Evolutionary conservation across 352 stramenopile species (phyloP).

Genomic region (Phytopythium ostracodes): DNA sequence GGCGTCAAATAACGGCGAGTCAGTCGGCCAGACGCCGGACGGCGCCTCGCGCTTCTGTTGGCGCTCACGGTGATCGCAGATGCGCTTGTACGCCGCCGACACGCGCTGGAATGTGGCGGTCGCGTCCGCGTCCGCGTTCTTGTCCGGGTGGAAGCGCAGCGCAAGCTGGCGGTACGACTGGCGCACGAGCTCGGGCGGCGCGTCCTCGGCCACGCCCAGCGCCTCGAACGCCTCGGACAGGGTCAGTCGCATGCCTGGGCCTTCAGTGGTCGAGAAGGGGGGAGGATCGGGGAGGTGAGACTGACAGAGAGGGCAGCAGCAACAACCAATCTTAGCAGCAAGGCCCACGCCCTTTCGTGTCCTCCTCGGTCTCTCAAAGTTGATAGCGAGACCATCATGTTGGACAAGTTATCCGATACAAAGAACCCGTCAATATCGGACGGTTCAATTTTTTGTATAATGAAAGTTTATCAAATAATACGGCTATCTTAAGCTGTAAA

Average conservation of each 20-base stretch:
- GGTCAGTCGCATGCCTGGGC: constrained; percentile 21
- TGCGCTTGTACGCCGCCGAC: constrained; percentile 61
- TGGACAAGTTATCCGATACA: no score
- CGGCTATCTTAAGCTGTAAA: no score
- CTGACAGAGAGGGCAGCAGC: neutral
- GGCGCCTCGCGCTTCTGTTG: neutral
- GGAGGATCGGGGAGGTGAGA: neutral
- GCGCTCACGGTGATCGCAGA: constrained; percentile 48
- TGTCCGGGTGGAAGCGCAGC: constrained; percentile 68
- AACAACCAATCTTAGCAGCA: neutral
- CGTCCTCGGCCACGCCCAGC: constrained; percentile 37
- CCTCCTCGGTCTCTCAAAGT: neutral
- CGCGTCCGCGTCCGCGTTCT: constrained; percentile 52
- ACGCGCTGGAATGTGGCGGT: constrained; percentile 70
- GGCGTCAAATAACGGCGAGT: neutral
- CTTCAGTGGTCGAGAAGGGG: neutral
- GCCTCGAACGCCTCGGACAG: constrained; percentile 39
- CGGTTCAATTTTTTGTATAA: no score
- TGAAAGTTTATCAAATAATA: no score
- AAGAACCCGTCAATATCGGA: no score
- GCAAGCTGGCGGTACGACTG: constrained; percentile 58
- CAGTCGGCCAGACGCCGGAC: neutral
- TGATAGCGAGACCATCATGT: neutral
- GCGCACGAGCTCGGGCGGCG: constrained; percentile 43
- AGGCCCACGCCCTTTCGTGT: neutral